Evolutionary conservation across 768 basidiomycete species (phyloP), one percentile per base, ranked within the genome.

Genomic region (Candolleomyces aberdarensis): DNA sequence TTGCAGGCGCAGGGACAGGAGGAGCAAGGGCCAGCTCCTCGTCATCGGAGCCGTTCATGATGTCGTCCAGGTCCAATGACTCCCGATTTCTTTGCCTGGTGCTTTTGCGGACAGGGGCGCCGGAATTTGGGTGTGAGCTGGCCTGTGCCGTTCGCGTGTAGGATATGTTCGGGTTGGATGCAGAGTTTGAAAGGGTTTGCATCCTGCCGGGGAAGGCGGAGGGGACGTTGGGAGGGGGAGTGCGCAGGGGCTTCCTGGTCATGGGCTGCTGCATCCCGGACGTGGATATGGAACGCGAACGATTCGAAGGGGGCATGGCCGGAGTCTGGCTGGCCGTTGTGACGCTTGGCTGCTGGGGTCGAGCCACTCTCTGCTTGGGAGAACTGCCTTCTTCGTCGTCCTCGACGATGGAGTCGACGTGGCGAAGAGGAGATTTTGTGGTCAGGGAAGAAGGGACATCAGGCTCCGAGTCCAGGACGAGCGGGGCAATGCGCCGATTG

Each of bases 41-140:
- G 22, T 84, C 84, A 63, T 88, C 90, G 7, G 84, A 88, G 22
- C 80, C 85, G 44, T 78, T 83, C 86, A 91, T 86, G 22, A 91
- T 70, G 60, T 90, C 89, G 67, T 93, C 91, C 63, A 92, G 67
- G 70, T 92, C 87, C 62, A 91, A 64, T 2, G 88, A 89, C 68
- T 91, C 91, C 40, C 83, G 76, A 63, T 85, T 84, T 44, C 75
- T 79, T 60, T 79, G 83, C 44, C 82, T 68, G 64, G 76, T 82
- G 39, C 84, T 81, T 6, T 79, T 85, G 19, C 83, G 80, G 61
- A 73, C 70, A 9, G 85, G 84, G 61, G 78, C 76, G 14, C 72
- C 70, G 43, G 39, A 6, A 63, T 73, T 71, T 14, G 68, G 64
- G 11, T 72, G 61, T 46, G 68, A 61, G 53, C 64, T 63, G 61